Evolutionary conservation across 2,329 filamentous ascomycete genomes (phyloP).

Genomic region (Fusarium guadeloupense): DNA sequence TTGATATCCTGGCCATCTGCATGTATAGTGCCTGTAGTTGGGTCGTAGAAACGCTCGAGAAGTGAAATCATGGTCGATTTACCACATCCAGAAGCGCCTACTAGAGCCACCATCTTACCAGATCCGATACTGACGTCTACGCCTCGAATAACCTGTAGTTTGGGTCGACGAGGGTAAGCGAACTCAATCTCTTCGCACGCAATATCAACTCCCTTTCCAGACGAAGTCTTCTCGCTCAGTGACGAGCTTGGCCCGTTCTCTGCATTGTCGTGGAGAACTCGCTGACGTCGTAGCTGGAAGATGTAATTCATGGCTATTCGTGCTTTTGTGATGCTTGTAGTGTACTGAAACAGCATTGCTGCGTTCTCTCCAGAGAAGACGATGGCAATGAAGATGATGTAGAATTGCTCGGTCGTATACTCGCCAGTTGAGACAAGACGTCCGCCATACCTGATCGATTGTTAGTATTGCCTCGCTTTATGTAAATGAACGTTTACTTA

Average conservation of each 20-base stretch:
- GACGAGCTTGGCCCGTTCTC: constrained; percentile 20
- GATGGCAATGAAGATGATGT: constrained; percentile 61
- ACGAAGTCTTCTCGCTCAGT: background rate
- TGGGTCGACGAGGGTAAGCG: constrained; percentile 60
- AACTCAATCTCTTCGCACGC: constrained; percentile 65
- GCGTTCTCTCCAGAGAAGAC: constrained; percentile 57
- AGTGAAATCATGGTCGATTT: constrained; percentile 68
- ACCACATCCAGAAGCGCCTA: constrained; percentile 66
- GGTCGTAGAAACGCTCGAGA: constrained; percentile 57
- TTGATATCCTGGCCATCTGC: constrained; percentile 46
- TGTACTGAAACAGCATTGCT: constrained; percentile 56
- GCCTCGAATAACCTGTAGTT: constrained; percentile 49
- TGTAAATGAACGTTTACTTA: constrained; percentile 14
- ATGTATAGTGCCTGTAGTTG: constrained; percentile 43
- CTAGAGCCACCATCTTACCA: constrained; percentile 63
- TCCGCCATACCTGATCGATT: constrained; percentile 48
- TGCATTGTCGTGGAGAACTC: constrained; percentile 46
- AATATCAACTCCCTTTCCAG: constrained; percentile 48
- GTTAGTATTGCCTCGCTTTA: background rate
- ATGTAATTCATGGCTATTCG: constrained; percentile 60
- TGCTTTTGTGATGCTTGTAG: constrained; percentile 62
- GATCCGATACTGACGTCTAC: constrained; percentile 54
- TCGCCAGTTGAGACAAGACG: constrained; percentile 55
- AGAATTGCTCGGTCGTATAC: constrained; percentile 58
- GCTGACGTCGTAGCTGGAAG: constrained; percentile 50